A percentile compares a stretch with the other conserved stretches of the same genome.
Conservation (phyloP, 78 protist species). For the Planoprotostelium fungivorum region DNA sequence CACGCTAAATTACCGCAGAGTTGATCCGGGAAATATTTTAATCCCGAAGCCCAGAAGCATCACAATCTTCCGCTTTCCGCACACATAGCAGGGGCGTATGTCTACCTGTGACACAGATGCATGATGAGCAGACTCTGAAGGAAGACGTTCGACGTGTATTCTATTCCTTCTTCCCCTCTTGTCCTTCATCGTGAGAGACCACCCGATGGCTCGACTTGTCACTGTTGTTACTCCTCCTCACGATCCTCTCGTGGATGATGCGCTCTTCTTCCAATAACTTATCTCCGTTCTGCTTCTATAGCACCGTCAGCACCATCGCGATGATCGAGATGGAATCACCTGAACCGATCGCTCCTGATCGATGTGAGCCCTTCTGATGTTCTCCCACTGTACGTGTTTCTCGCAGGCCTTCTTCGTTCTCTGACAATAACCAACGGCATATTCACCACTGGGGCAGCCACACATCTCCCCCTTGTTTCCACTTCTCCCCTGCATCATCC, state of each 20-base stretch:
- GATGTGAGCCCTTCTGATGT: background rate
- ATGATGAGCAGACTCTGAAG: no score
- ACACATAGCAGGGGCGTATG: no score
- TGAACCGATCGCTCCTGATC: background rate
- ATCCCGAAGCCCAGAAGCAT: no score
- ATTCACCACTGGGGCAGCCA: background rate
- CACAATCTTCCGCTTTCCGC: no score
- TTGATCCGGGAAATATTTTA: no score
- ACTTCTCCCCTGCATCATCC: background rate
- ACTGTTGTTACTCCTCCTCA: background rate
- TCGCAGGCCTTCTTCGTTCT: background rate
- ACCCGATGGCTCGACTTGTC: background rate
- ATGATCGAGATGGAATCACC: background rate
- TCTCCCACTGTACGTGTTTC: background rate
- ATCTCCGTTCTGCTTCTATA: background rate
- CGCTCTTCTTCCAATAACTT: background rate
- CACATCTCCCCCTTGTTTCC: background rate
- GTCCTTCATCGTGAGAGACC: background rate
- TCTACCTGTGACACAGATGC: no score
- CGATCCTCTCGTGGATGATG: background rate
- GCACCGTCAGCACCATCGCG: background rate
- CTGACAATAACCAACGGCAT: background rate
- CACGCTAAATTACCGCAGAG: no score
- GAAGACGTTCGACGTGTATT: no score
- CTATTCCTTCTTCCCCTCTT: background rate